Base-by-base conservation (phyloP, 176 grass and related monocot species). In the Urochloa ruziziensis region DNA sequence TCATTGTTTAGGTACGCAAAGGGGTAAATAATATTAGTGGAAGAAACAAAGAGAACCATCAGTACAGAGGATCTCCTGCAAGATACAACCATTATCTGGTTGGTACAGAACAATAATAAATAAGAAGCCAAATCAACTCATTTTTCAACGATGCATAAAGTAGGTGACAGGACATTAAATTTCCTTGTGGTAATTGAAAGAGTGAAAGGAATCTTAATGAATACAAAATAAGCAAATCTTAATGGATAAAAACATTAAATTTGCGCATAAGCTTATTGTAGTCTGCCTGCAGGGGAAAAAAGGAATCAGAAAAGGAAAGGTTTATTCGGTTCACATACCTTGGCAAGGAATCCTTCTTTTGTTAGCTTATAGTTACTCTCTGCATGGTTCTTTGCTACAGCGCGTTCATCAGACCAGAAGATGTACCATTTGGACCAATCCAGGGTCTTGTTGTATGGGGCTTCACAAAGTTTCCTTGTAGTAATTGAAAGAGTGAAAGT, bases 351-450 rank as follows among this genome's bases (percentile, higher is more conserved):
- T n/a, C 83, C 81, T 84, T 96, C 97, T 75, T 92, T 99, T 67
- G 89, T 87, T 86, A 88, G 73, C 80, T 94, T 99, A 76, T 94
- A 99, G 67, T 99, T 96, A 72, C 97, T 99, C 33, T 96, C 97
- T n/a, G 79, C 83, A 86, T 99, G 97, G 33, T 90, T 99, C 83
- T 99, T 99, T 76, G 93, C 89, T 18, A 99, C 97, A 13, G 93
- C 97, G 54, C 93, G 89, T 54, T 99, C 97, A 43, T 99, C 97
- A 72, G 89, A 89, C 97, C 97, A 99, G 80, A 99, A 91, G 57
- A 99, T 77, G 59, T 92, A 99, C 97, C 97, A 99, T 75, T 96
- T 99, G 23, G 97, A 91, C 97, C 97, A 99, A 87, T 99, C 97
- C 67, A 99, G 68, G 24, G 94, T 99, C 88, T 94, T 99, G 73